Evolutionary conservation across 1,139 yeast species (phyloP), one percentile per base, ranked within the genome.

Genomic region (Dujonia santamariae): DNA sequence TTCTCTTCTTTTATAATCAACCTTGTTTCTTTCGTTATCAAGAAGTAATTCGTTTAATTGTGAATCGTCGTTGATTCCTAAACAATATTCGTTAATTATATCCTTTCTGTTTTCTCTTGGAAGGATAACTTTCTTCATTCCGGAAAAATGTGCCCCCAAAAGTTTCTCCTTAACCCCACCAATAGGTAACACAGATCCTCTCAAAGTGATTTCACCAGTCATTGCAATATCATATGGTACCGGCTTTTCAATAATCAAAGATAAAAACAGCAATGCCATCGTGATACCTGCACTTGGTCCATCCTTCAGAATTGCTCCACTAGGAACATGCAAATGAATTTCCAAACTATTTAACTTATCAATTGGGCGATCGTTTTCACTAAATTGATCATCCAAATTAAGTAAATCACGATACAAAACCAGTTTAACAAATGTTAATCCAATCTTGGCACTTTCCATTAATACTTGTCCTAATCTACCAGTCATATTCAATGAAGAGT

Each of bases 231-330:
- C 70, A 11, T 74, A 59, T 5, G 85, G 80, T 9, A 87, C 84
- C 0, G 88, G 81, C 40, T 70, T 73, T 40, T 80, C 74, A 36
- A 86, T 57, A 3, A 88, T 71, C 38, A 85, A 64, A 0, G 96
- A 86, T 30, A 88, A 61, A 37, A 88, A 66, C 53, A 88, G 85
- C 33, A 87, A 60, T 0, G 96, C 84, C 79, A 88, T 86, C 3
- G 97, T 86, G 28, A 86, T 78, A 26, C 97, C 97, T 0, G 97
- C 97, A 26, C 90, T 80, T 2, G 97, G 97, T 0, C 97, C 97
- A 54, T 88, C 97, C 59, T 88, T 88, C 23, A 84, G 80, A 28
- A 87, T 72, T 0, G 94, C 85, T 0, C 96, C 96, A 66, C 83
- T 82, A 1, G 96, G 96, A 28, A 87, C 95, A 55, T 87, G 96